These are phyloP conservation scores for Fusarium chuoi DNA, from an alignment of 2,329 filamentous ascomycete species.

Conservation along the genomic window DNA sequence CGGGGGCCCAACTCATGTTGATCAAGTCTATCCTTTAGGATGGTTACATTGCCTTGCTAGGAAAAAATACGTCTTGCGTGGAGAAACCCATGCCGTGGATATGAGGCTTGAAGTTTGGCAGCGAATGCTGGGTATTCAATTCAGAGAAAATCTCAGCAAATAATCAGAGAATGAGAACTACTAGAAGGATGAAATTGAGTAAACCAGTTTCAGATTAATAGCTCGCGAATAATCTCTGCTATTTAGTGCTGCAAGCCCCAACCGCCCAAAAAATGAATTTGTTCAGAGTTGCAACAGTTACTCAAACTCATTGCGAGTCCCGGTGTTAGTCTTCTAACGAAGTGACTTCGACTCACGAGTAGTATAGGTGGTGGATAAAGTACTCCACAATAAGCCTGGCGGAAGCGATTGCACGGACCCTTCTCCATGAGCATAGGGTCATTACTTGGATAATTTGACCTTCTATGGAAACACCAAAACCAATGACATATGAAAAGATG, in stretches of 20 bases:
- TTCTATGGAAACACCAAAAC: background rate
- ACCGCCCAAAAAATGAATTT: too few relatives aligned
- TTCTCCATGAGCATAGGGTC: background rate
- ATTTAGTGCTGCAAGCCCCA: too few relatives aligned
- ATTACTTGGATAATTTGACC: too few relatives aligned
- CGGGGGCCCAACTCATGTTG: background rate
- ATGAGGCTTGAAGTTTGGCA: background rate
- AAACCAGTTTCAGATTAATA: rapidly evolving
- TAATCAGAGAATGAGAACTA: background rate
- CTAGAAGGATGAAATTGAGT: too few relatives aligned
- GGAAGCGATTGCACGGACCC: background rate
- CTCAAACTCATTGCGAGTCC: background rate
- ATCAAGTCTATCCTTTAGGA: background rate
- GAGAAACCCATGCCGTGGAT: background rate
- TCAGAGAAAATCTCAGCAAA: too few relatives aligned
- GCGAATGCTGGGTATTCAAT: rapidly evolving
- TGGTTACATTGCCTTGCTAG: background rate
- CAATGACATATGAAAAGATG: background rate
- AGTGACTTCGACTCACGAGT: rapidly evolving
- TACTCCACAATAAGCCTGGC: rapidly evolving
- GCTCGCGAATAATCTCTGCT: background rate
- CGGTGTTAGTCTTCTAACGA: background rate
- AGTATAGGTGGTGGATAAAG: rapidly evolving
- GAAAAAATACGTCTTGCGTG: rapidly evolving
- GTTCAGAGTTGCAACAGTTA: background rate